Evolutionary conservation across 768 basidiomycete genomes (phyloP).

Genomic region (Termitomyces heimii): DNA sequence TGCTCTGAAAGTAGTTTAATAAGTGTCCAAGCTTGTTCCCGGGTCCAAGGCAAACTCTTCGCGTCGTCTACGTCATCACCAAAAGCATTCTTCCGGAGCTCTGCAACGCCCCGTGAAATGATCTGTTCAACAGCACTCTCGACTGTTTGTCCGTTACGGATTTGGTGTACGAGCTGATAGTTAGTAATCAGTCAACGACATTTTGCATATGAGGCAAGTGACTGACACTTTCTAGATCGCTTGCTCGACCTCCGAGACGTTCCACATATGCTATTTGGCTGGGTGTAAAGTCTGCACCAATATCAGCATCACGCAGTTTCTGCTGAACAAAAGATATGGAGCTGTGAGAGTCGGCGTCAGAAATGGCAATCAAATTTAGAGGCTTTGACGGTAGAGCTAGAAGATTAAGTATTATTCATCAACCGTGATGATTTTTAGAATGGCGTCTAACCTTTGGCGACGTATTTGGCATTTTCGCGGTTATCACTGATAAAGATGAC

Average conservation of each 20-base stretch:
- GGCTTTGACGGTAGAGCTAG: conserved; percentile 82
- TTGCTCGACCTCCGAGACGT: conserved; percentile 84
- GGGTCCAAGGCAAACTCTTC: conserved; percentile 75
- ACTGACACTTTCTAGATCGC: conserved; percentile 80
- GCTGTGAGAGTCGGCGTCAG: conserved; percentile 79
- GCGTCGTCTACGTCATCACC: conserved; percentile 90
- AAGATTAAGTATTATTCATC: background rate
- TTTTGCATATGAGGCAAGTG: background rate
- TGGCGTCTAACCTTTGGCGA: conserved; percentile 65
- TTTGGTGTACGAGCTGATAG: conserved; percentile 78
- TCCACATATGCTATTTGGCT: conserved; percentile 57
- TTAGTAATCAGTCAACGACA: background rate
- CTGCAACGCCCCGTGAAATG: conserved; percentile 68
- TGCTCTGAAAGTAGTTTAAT: conserved; percentile 65
- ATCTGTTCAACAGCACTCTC: conserved; percentile 90
- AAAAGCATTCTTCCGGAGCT: conserved; percentile 87
- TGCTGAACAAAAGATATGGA: conserved; percentile 78
- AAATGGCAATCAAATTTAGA: conserved; percentile 68
- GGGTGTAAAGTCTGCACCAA: conserved; percentile 45
- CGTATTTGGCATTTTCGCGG: conserved; percentile 76
- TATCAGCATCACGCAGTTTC: conserved; percentile 58
- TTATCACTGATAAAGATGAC: conserved; percentile 90
- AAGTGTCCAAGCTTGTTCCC: conserved; percentile 85
- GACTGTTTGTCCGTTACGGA: conserved; percentile 64
- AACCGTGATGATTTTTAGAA: background rate